Evolutionary conservation across 108 stramenopile species (phyloP), one percentile per base, ranked within the genome.

Genomic region (Ochromonas danica): DNA sequence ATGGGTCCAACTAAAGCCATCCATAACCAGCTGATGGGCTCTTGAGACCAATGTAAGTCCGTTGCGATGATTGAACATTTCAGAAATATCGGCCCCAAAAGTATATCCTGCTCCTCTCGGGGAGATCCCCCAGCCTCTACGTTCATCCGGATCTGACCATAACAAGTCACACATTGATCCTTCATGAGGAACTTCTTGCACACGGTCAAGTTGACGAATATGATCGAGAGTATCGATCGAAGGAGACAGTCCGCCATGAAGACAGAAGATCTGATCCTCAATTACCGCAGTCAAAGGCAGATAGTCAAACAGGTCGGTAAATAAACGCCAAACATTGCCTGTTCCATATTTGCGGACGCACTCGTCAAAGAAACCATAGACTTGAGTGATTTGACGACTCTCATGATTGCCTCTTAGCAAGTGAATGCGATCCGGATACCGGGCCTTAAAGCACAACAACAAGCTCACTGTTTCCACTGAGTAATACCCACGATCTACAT

Each of bases 91-190:
- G 65, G 89, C 89, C 10, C 97, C 97, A 80, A 98, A 98, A 65
- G 90, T 93, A 85, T 93, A 95, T 25, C 94, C 94, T 14, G 94
- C 94, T 28, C 94, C 94, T 63, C 93, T 79, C 2, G 94, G 94
- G 30, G 90, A 90, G 40, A 94, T 91, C 63, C 91, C 92, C 93
- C 93, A 94, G 0, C 92, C 92, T 61, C 88, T 88, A 75, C 96
- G 89, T 74, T 99, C 98, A 82, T 99, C 98, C 0, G 98, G 98
- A 83, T 99, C 98, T 61, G 87, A 91, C 98, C 98, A 99, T 1
- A 99, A 91, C 70, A 99, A 88, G 89, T 99, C 98, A 82, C 96
- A 98, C 92, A 99, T 96, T 61, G 97, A 94, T 27, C 98, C 98
- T 79, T 99, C 98, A 80, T 99, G 98, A 14, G 98, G 98, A 17